Evolutionary conservation across 1,284 basidiomycete species (phyloP), one percentile per base, ranked within the genome.

Genomic region (Schizophyllum amplum): DNA sequence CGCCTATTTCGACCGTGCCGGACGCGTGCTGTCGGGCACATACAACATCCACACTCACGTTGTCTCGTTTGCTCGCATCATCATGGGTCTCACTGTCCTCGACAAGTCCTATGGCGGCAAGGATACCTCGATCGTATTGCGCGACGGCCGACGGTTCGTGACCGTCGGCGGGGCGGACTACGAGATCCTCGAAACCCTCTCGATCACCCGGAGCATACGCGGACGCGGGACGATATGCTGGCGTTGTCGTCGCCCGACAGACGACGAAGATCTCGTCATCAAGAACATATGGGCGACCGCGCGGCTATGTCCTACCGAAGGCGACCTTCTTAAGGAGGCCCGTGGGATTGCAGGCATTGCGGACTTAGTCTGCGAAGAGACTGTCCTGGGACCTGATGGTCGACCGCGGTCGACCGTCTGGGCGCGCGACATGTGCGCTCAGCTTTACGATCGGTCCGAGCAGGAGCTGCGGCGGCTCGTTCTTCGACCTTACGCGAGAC

Each of bases 231-330:
- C 59, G 0, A 47, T 57, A 7, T 58, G 59, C 42, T 60, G 58
- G 60, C 55, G 42, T 24, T 57, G 53, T 23, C 47, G 50, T 26
- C 33, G 33, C 33, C 13, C 33, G 7, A 2, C 3, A 13, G 46
- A 55, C 22, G 55, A 51, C 15, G 21, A 24, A 22, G 58, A 57
- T 25, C 55, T 59, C 17, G 60, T 61, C 22, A 55, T 60, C 56
- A 58, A 60, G 51, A 55, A 61, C 25, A 55, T 26, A 33, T 61
- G 60, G 60, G 51, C 22, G 23, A 54, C 55, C 33, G n/a, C n/a
- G n/a, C n/a, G n/a, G n/a, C n/a, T n/a, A n/a, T n/a, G n/a, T n/a
- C n/a, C n/a, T n/a, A n/a, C n/a, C 24, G 59, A 60, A 47, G 55
- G 54, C 0, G 26, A 52, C 11, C 47, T 60, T 33, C 33, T 60